Base-by-base conservation (phyloP, 2,329 filamentous ascomycete genomes). In the Penicillium crustosum region DNA sequence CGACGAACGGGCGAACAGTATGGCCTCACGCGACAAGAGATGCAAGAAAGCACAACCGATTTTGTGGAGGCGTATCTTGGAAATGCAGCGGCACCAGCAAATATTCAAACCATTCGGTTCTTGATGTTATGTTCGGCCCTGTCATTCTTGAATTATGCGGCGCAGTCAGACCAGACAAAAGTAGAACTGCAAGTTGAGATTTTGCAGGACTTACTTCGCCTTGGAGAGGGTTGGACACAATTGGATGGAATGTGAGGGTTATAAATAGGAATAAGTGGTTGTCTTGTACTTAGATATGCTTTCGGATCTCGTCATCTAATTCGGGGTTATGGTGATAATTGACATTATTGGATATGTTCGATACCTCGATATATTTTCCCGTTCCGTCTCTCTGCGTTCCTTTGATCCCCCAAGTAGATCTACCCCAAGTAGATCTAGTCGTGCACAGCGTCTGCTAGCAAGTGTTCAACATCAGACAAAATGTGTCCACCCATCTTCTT, bases 51-150 rank as follows among this genome's bases (percentile, higher is more conserved):
- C 49, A 35, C 38, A 27, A 25, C 27, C 2, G 10, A 42, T 10
- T 52, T 52, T 44, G 15, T 52, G 21, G 49, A 44, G 15, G 49
- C 38, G 2, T 52, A 52, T 52, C 38, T 52, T 35, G 49, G 38
- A 25, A 44, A 44, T 25, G 29, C 49, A 35, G 49, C 38, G 19
- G 39, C 38, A 3, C 27, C 39, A 27, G 15, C 29, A 10, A 52
- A 23, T 10, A 1, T 33, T 2, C 38, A 23, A 23, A 44, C 33
- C 6, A 15, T 52, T 19, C 39, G 21, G 4, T 52, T 52, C 7
- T 27, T 52, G 49, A 52, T 44, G 38, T 52, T 29, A 35, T 52
- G 49, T 44, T 52, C 49, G 10, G 49, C 49, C 25, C 27, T 52
- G 15, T 52, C 49, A 19, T 52, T 52, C 19, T 35, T 52, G 19